Evolutionary conservation across 208 protist genomes (phyloP), one percentile per base, ranked within the genome.

Genomic region (Naegleria fowleri): DNA sequence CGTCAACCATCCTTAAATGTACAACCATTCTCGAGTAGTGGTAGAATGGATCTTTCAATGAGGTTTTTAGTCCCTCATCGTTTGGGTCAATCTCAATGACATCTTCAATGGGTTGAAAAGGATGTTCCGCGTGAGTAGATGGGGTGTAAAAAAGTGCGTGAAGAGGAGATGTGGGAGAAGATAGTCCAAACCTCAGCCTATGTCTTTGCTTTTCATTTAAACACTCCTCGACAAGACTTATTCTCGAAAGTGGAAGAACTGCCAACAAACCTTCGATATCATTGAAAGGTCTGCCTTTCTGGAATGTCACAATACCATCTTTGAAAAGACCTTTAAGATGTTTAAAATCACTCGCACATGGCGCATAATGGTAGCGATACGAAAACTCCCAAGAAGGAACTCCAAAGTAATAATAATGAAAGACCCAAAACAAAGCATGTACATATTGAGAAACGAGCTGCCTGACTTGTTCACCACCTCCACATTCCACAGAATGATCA

Each of bases 311-410:
- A 11, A 33, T 5, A 40, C 36, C 9, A 43, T 39, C 19, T 85
- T 16, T 19, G 9, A 48, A 19, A 5, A 39, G 19, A 6, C 3
- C 9, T 43, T 15, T 90, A 6, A 92, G 75, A 13, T 90, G 16
- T 19, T 16, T 59, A 11, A 99, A 75, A 87, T 98, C 96, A 4
- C 90, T 94, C 0, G 98, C 94, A 48, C 99, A 96, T 22, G 99
- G 99, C 19, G 98, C 95, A 94, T 99, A 99, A 95, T 99, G 97
- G 95, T 97, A 99, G 11, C 99, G 99, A 93, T 99, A 99, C 93
- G 97, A 99, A 98, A 98, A 99, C 91, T 93, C 91, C 99, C 99
- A 99, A 59, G 97, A 98, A 19, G 96, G 95, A 92, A 96, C 98
- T 16, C 98, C 98, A 59, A 96, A 94, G 90, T 98, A 99, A 94